These are phyloP conservation scores for Hippophae rhamnoides DNA, from an alignment of 306 rosid genomes.

Conservation along the genomic window DNA sequence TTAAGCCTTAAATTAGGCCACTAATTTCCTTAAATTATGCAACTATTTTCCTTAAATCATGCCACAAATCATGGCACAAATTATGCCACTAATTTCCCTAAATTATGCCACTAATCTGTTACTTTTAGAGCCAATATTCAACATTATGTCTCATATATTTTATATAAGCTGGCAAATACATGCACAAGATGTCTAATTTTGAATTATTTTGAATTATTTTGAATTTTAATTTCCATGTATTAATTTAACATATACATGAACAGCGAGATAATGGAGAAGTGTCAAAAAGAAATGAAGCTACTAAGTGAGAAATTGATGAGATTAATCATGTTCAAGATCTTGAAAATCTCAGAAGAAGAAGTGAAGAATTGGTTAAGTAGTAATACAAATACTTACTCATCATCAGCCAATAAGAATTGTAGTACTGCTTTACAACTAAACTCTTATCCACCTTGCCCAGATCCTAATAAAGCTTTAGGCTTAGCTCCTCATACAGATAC, in stretches of 20 bases:
- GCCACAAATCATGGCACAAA: too few species aligned
- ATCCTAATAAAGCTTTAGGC: conserved; percentile 61
- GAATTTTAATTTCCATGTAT: not conserved
- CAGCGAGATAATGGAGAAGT: conserved; percentile 45
- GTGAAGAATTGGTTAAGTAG: conserved; percentile 31
- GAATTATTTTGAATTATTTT: too few species aligned
- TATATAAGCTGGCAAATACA: too few species aligned
- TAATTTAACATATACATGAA: not conserved
- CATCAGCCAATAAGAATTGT: not conserved
- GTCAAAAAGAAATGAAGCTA: conserved; percentile 43
- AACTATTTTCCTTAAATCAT: too few species aligned
- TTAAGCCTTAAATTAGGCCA: too few species aligned
- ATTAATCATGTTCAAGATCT: conserved; percentile 19
- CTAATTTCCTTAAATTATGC: too few species aligned
- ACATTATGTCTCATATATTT: too few species aligned
- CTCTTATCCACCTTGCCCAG: conserved; percentile 59
- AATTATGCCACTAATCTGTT: too few species aligned
- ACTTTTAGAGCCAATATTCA: too few species aligned
- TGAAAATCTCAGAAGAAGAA: conserved; percentile 23
- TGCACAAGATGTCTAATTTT: too few species aligned
- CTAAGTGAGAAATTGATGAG: conserved; percentile 35
- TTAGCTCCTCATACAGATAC: conserved; percentile 81
- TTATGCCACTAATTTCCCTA: too few species aligned
- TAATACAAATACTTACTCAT: not conserved
- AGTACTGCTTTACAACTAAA: conserved; percentile 49